Conservation (phyloP, 2,329 filamentous ascomycete genomes). For the Ascochyta clinopodiicola region DNA sequence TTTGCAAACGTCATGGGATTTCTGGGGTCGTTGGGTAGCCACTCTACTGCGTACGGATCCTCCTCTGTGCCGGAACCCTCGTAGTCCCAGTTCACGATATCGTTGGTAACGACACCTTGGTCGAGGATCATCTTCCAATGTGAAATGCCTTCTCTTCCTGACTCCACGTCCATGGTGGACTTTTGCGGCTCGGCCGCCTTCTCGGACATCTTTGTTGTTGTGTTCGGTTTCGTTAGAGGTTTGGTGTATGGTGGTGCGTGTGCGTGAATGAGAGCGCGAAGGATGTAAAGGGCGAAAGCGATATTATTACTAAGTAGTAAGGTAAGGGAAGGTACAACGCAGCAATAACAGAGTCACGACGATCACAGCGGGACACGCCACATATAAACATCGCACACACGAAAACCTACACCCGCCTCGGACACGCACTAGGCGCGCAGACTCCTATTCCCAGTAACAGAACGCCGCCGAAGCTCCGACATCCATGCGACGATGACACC, state of each 20-base stretch:
- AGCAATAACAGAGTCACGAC: slow-evolving; percentile 4
- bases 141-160: slow-evolving; percentile 42
- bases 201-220: slow-evolving; percentile 21
- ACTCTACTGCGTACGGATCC: slow-evolving; percentile 55
- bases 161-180: slow-evolving; percentile 39
- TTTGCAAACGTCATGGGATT: slow-evolving; percentile 52
- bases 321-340: slow-evolving; percentile 3
- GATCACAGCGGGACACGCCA: slow-evolving; percentile 18
- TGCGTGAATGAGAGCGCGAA: slow-evolving; percentile 3
- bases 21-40: slow-evolving; percentile 55
- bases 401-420: slow-evolving; percentile 2
- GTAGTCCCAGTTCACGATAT: slow-evolving; percentile 50
- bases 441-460: slow-evolving; percentile 14
- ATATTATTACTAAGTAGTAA: slow-evolving; percentile 10
- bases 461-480: slow-evolving; percentile 1
- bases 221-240: not conserved
- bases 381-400: slow-evolving; percentile 14
- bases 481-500: slow-evolving; percentile 13
- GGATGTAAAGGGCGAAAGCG: not conserved
- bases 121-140: slow-evolving; percentile 47
- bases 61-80: slow-evolving; percentile 53
- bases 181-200: slow-evolving; percentile 25
- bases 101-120: slow-evolving; percentile 47
- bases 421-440: slow-evolving; percentile 2
- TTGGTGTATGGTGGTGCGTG: slow-evolving; percentile 4